Evolutionary conservation across 257 asterid genomes (phyloP), one percentile per base, ranked within the genome.

Genomic region (Anisodus acutangulus): DNA sequence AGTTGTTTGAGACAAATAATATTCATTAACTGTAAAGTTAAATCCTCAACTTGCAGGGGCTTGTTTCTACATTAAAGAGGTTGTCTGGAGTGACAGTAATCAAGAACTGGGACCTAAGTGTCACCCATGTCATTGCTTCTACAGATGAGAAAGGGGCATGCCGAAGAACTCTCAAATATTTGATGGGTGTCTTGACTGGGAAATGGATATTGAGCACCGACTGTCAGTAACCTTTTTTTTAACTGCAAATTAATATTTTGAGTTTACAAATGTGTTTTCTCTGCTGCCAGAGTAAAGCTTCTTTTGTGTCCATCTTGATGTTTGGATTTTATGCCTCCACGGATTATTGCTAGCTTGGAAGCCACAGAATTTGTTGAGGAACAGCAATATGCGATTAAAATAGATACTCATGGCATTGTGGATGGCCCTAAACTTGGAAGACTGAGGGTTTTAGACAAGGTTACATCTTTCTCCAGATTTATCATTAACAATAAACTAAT

Each of bases 181-280:
- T 96, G 90, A 96, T 92, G 99, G 98, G 98, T 41, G 87, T 96
- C 85, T 83, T 96, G 91, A 95, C 91, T 87, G 99, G 99, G 78
- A 93, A 94, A 91, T 96, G 99, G 99, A 90, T 94, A 85, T 80
- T 96, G 87, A 91, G 89, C 82, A 89, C 91, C 8, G 86, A 91
- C 8, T 96, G 99, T 96, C 80, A 91, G 99, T 90, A 80, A 16
- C 37, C 60, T 76, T 58, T 45, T 51, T 31, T 12, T 45, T 51
- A 60, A 41, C 47, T 60, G 80, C 19, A 41, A 19, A 62, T 41
- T 15, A 68, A 68, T 63, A 68, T 80, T 74, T 55, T 35, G 12
- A 17, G 17, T 3, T 37, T 66, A 35, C 59, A 54, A 51, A 51
- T 51, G 8, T 76, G 58, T 80, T 68, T 17, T 57, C 6, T 26